These are phyloP conservation scores for Thelonectria rubi DNA, from an alignment of 2,329 filamentous ascomycete species.

Conservation along the genomic window DNA sequence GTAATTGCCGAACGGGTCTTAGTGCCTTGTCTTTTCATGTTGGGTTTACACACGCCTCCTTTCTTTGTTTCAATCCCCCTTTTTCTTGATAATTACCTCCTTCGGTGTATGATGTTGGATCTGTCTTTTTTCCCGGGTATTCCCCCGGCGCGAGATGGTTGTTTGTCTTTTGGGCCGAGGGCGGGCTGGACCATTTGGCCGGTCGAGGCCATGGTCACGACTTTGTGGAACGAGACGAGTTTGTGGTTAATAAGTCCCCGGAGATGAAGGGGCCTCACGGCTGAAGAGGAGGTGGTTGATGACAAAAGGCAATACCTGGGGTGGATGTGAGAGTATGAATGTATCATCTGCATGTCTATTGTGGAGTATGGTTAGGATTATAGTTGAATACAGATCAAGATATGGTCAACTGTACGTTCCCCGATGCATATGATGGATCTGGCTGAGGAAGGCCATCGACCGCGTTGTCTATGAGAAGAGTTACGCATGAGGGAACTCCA, in stretches of 20 bases:
- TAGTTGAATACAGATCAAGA: slow-evolving; percentile 41
- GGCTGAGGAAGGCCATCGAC: background rate
- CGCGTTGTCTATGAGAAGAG: background rate
- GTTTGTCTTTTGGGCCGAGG: slow-evolving; percentile 6
- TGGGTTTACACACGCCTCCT: slow-evolving; percentile 39
- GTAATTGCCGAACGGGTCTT: slow-evolving; percentile 50
- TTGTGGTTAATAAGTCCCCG: slow-evolving; percentile 37
- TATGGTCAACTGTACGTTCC: slow-evolving; percentile 30
- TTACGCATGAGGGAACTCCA: background rate
- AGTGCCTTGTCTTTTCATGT: slow-evolving; percentile 39
- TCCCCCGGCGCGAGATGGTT: slow-evolving; percentile 27
- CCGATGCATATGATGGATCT: background rate
- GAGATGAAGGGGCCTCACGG: slow-evolving; percentile 34
- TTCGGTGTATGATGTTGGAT: slow-evolving; percentile 46
- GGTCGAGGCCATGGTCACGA: slow-evolving; percentile 4
- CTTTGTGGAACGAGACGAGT: slow-evolving; percentile 14
- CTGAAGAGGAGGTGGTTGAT: slow-evolving; percentile 28
- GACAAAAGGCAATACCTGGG: slow-evolving; percentile 25
- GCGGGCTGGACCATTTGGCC: background rate
- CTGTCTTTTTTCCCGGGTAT: slow-evolving; percentile 32
- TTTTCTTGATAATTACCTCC: slow-evolving; percentile 46
- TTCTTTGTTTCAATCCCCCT: slow-evolving; percentile 40
- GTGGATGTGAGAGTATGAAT: slow-evolving; percentile 34
- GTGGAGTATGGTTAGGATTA: slow-evolving; percentile 41
- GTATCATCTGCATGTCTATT: slow-evolving; percentile 42